A percentile compares a stretch with the other conserved stretches of the same genome.
Evolutionary conservation across 768 basidiomycete genomes (phyloP).

Genomic region (Kwoniella newhampshirensis): DNA sequence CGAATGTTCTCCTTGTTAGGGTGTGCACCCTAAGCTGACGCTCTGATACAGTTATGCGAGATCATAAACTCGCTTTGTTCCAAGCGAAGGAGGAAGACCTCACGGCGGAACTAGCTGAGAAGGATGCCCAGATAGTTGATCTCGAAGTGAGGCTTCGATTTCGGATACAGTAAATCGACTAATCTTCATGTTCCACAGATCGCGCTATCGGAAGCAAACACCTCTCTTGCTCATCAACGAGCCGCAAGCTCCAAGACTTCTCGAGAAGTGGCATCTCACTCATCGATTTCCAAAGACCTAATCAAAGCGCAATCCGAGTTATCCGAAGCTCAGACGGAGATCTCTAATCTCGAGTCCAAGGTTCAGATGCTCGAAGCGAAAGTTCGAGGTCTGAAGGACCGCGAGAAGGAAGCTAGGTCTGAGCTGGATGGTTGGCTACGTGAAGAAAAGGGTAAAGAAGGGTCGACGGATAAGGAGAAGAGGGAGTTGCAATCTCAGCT

Average conservation of each 20-base stretch:
- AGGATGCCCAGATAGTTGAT: constrained; percentile 27
- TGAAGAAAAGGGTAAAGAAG: constrained; percentile 33
- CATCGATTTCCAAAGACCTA: constrained; percentile 7
- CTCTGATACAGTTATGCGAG: constrained; percentile 37
- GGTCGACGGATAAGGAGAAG: constrained; percentile 32
- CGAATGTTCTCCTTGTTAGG: no score
- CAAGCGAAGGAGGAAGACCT: constrained; percentile 41
- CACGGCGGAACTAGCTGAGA: constrained; percentile 30
- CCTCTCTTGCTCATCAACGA: constrained; percentile 29
- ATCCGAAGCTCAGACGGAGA: constrained; percentile 13
- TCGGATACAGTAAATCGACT: neutral
- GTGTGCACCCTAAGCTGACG: neutral
- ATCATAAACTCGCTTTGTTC: constrained; percentile 45
- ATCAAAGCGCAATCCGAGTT: constrained; percentile 19
- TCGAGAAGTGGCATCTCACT: neutral
- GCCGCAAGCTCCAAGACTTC: constrained; percentile 7
- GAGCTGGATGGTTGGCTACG: constrained; percentile 31
- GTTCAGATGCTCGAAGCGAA: constrained; percentile 30
- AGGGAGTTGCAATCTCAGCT: constrained; percentile 29
- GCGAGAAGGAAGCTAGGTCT: constrained; percentile 27
- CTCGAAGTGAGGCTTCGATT: constrained; percentile 30
- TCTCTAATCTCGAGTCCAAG: constrained; percentile 19
- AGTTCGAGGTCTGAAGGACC: constrained; percentile 26
- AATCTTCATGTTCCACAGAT: constrained; percentile 11
- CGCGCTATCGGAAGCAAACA: constrained; percentile 22